Percentiles rank a stretch among this genome's conserved stretches.
These are phyloP conservation scores for Alternaria tenuissima DNA, from an alignment of 2,329 filamentous ascomycete species.

Conservation along the genomic window DNA sequence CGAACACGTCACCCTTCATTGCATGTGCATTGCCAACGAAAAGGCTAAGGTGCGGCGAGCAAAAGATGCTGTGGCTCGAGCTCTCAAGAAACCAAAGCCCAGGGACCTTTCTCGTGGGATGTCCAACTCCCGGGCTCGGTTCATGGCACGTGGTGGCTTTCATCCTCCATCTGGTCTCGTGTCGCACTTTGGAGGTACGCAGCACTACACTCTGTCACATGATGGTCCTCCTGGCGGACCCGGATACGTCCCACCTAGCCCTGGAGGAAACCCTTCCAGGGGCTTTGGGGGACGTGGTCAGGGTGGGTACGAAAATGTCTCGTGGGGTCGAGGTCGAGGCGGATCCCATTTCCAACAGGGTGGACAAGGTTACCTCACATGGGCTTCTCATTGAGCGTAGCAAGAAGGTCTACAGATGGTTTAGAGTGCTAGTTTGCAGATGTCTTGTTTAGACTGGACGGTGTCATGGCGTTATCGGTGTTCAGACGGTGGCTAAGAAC, in stretches of 20 bases:
- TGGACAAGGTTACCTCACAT: not conserved
- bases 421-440: not conserved
- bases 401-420: not conserved
- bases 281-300: not conserved
- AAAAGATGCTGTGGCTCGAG: not conserved
- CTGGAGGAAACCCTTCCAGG: conserved; percentile 1
- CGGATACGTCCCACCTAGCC: not conserved
- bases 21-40: conserved; percentile 4
- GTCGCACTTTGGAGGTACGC: not conserved
- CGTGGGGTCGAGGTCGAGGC: not conserved
- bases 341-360: not conserved
- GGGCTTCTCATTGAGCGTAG: not conserved
- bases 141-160: not conserved
- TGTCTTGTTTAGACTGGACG: not conserved
- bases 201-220: not conserved
- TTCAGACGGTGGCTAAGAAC: not conserved
- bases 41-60: not conserved
- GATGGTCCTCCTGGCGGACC: not conserved
- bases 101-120: not conserved
- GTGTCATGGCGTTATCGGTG: not conserved
- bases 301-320: not conserved
- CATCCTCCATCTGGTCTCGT: not conserved
- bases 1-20: conserved; percentile 17
- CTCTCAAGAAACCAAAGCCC: not conserved
- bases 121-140: not conserved